Percentiles rank a stretch among this genome's conserved stretches.
These are phyloP conservation scores for Starmerella floricola DNA, from an alignment of 805 yeast species.

Conservation along the genomic window DNA sequence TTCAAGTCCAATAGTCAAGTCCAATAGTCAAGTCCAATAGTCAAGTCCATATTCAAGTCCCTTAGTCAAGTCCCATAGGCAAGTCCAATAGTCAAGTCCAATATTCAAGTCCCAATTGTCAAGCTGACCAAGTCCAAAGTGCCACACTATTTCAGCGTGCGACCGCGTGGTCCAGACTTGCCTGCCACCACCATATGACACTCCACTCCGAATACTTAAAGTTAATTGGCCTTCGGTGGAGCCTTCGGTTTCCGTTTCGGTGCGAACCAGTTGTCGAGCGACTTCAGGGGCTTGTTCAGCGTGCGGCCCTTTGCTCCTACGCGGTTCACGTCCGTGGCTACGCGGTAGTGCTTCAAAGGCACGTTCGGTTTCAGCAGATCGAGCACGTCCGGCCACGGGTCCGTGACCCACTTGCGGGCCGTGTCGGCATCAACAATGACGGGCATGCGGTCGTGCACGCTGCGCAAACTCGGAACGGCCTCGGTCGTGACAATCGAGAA, in stretches of 20 bases:
- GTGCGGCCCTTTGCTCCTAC: conserved; percentile 37
- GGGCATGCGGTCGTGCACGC: conserved; percentile 77
- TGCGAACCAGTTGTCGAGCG: conserved; percentile 1
- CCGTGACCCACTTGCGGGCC: conserved; percentile 42
- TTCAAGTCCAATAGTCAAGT: too few species aligned
- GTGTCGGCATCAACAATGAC: conserved; percentile 44
- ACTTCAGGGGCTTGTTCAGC: conserved; percentile 28
- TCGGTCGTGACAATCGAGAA: conserved; percentile 66
- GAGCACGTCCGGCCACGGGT: conserved; percentile 46
- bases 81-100: too few species aligned
- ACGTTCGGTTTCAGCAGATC: conserved; percentile 33
- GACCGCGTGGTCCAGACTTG: too few species aligned
- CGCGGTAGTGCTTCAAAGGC: conserved; percentile 43
- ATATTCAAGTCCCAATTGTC: too few species aligned
- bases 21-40: too few species aligned
- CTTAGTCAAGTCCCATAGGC: too few species aligned
- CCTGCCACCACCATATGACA: too few species aligned
- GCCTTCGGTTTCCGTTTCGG: background rate
- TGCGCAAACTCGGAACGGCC: conserved; percentile 47
- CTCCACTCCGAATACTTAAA: too few species aligned
- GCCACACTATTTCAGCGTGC: too few species aligned
- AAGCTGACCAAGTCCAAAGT: too few species aligned
- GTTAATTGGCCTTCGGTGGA: too few species aligned
- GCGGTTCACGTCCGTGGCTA: conserved; percentile 53
- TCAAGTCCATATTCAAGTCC: too few species aligned